phyloP scores from a whole-genome alignment of 2,329 filamentous ascomycete species.

The Ascochyta pisi region DNA sequence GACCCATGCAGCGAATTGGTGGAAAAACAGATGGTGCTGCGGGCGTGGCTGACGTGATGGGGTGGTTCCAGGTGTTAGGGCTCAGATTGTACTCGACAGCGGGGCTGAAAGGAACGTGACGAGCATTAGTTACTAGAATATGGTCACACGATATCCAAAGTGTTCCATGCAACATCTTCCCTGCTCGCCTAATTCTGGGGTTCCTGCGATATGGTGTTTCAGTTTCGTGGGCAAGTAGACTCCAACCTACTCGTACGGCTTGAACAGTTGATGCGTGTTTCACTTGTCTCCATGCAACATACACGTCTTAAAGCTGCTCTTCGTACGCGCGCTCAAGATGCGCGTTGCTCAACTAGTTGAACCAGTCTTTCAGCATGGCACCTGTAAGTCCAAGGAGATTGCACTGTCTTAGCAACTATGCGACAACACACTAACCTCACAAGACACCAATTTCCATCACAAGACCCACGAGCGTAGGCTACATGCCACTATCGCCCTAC shows the following conservation, averaged over 20 bases:
- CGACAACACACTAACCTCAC: slow-evolving; percentile 26
- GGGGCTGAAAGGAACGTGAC: slow-evolving; percentile 40
- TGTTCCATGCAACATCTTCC: slow-evolving; percentile 26
- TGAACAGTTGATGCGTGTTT: slow-evolving; percentile 31
- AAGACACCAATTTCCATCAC: slow-evolving; percentile 27
- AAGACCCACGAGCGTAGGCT: slow-evolving; percentile 26
- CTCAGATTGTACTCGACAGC: slow-evolving; percentile 45
- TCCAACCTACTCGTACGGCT: not conserved
- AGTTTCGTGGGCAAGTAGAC: slow-evolving; percentile 25
- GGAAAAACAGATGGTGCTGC: slow-evolving; percentile 25
- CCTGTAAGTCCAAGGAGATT: slow-evolving; percentile 35
- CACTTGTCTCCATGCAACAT: slow-evolving; percentile 23
- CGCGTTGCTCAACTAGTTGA: slow-evolving; percentile 2
- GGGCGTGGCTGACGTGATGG: slow-evolving; percentile 18
- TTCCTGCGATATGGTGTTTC: slow-evolving; percentile 34
- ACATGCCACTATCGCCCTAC: slow-evolving; percentile 38
- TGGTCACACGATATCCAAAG: slow-evolving; percentile 34
- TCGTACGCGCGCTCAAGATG: slow-evolving; percentile 5
- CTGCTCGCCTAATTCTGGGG: slow-evolving; percentile 7
- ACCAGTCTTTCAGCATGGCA: slow-evolving; percentile 28
- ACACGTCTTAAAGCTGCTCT: slow-evolving; percentile 13
- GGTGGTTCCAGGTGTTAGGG: slow-evolving; percentile 24
- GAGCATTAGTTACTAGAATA: slow-evolving; percentile 46
- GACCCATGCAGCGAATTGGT: slow-evolving; percentile 20
- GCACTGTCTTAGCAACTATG: slow-evolving; percentile 20